phyloP scores from a whole-genome alignment of 2,329 filamentous ascomycete genomes.

The Ascochyta viciae-villosae region DNA sequence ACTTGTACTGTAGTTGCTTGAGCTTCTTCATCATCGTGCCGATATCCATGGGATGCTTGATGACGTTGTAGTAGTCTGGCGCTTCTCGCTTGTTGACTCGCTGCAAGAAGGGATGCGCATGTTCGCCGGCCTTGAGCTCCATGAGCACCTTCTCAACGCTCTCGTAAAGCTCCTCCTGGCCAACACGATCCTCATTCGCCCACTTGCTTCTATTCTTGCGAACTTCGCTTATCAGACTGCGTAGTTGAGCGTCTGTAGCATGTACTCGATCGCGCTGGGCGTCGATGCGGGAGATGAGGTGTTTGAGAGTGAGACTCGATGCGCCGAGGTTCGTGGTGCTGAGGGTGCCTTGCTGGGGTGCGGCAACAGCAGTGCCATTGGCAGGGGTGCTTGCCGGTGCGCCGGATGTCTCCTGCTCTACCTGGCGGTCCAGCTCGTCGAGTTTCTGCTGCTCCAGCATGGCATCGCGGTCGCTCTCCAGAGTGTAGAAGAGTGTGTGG shows the following conservation, averaged over 20 bases:
- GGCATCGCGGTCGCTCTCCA: constrained; percentile 92
- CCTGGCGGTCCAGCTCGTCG: constrained; percentile 93
- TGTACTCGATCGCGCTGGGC: constrained; percentile 87
- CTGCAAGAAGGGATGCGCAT: constrained; percentile 93
- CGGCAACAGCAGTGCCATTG: constrained; percentile 55
- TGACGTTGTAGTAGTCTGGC: constrained; percentile 91
- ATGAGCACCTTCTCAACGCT: constrained; percentile 95
- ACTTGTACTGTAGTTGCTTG: constrained; percentile 66
- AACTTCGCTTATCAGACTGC: constrained; percentile 94
- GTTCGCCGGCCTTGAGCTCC: constrained; percentile 96
- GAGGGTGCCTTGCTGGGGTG: constrained; percentile 81
- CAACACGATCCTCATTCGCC: constrained; percentile 96
- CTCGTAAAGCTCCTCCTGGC: constrained; percentile 97
- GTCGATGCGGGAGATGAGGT: constrained; percentile 95
- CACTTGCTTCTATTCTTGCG: constrained; percentile 98
- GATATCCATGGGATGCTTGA: constrained; percentile 97
- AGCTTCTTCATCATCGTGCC: constrained; percentile 99
- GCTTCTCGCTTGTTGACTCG: constrained; percentile 97
- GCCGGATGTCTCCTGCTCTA: constrained; percentile 91
- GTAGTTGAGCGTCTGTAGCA: constrained; percentile 90
- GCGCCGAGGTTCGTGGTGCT: constrained; percentile 94
- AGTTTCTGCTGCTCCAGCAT: constrained; percentile 98
- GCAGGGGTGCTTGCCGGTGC: constrained; percentile 57
- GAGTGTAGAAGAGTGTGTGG: constrained; percentile 90
- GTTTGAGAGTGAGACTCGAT: constrained; percentile 94